Percentiles rank a stretch among this genome's conserved stretches.
These are phyloP conservation scores for Globisporangium splendens DNA, from an alignment of 352 stramenopile species.

Conservation along the genomic window DNA sequence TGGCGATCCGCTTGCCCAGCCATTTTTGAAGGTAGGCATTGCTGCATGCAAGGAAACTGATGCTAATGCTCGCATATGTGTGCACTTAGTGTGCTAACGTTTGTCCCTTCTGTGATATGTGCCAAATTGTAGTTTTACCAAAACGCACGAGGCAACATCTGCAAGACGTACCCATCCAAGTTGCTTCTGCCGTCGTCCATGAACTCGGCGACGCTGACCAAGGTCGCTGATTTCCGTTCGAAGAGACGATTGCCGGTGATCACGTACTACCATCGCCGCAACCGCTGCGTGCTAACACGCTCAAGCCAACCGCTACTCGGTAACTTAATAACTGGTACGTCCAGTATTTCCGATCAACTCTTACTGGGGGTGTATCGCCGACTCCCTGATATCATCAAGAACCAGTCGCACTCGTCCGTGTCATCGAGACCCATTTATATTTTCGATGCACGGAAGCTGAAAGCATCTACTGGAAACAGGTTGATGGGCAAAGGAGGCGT, in stretches of 20 bases:
- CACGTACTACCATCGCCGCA: constrained; percentile 79
- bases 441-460: constrained; percentile 87
- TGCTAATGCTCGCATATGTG: constrained; percentile 1
- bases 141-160: constrained; percentile 77
- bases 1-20: constrained; percentile 46
- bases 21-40: constrained; percentile 63
- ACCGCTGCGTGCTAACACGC: constrained; percentile 76
- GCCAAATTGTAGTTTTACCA: constrained; percentile 55
- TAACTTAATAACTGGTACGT: constrained; percentile 63
- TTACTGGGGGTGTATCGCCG: constrained; percentile 70
- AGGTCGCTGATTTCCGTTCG: constrained; percentile 78
- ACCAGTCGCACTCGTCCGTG: constrained; percentile 53
- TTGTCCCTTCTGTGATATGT: neutral
- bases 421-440: constrained; percentile 85
- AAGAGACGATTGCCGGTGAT: constrained; percentile 86
- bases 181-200: constrained; percentile 72
- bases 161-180: constrained; percentile 79
- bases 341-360: constrained; percentile 73
- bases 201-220: constrained; percentile 57
- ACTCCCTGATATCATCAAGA: constrained; percentile 79
- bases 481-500: constrained; percentile 91
- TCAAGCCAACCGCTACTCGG: constrained; percentile 82
- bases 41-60: neutral
- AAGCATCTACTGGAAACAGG: constrained; percentile 88
- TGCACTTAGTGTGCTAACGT: constrained; percentile 1